Evolutionary conservation across 768 basidiomycete species (phyloP), one percentile per base, ranked within the genome.

Genomic region (Rubroboletus pulcherrimus): DNA sequence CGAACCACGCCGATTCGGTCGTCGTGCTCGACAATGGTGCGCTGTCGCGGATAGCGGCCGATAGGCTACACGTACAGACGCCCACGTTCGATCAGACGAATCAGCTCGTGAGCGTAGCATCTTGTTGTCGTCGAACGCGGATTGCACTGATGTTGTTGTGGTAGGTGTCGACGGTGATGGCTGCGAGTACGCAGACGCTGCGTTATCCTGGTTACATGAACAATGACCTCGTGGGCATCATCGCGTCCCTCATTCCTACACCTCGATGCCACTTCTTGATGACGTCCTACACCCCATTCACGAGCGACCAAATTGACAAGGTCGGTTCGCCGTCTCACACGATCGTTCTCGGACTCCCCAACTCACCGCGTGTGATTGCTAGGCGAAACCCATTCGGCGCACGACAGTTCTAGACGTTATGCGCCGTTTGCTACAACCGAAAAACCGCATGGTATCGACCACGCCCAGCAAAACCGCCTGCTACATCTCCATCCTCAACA

Each of bases 191-290:
- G 0, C 93, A 95, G 66, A 98, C 96, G 14, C 81, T 99, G 26
- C 84, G 96, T 64, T 99, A 97, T 74, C 96, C 96, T 0, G 92
- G 93, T 48, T 98, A 98, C 73, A 98, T 98, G 95, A 98, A 98
- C 78, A 99, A 98, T 64, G 96, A 99, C 67, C 83, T 98, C 37
- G 95, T 98, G 61, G 93, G 95, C 29, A 95, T 99, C 59, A 89
- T 98, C 53, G 94, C 96, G 7, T 93, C 92, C 15, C 82, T 99
- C 50, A 98, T 99, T 61, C 96, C 96, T 2, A 98, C 96, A 4
- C 96, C 96, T 29, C 82, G 95, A 48, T 98, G 95, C 68, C 96
- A 99, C 72, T 98, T 98, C 80, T 81, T 99, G 49, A 96, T 95
- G 91, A 98, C 97, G 10, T 93, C 93, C 14, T 99, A 98, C 66